Percentiles rank a stretch among this genome's conserved stretches.
Evolutionary conservation across 495 filamentous ascomycete species (phyloP).

Genomic region (Podospora anserina): DNA sequence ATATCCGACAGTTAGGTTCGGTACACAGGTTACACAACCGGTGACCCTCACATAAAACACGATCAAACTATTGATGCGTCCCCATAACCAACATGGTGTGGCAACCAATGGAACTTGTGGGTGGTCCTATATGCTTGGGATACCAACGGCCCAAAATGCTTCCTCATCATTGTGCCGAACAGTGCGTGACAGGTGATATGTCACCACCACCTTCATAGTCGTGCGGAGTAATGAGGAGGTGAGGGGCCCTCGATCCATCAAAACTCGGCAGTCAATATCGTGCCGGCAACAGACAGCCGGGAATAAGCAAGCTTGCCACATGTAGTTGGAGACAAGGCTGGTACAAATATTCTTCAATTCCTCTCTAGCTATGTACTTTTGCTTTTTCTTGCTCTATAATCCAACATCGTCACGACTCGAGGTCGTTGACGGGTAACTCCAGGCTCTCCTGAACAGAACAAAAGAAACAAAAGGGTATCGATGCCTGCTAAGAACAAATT

Average conservation of each 20-base stretch:
- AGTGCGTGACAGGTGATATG: neutral
- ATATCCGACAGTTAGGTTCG: slow-evolving; percentile 1
- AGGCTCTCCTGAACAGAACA: neutral
- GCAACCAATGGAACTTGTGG: neutral
- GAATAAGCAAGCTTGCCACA: neutral
- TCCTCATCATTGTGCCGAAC: neutral
- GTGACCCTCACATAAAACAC: neutral
- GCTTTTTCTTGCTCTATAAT: neutral
- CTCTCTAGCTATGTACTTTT: neutral
- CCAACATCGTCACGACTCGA: neutral
- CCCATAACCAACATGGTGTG: neutral
- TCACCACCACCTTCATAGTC: neutral
- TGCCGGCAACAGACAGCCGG: neutral
- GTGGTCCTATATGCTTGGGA: neutral
- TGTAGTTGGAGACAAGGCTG: neutral
- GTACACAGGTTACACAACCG: neutral
- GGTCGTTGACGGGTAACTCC: neutral
- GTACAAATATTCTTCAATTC: neutral
- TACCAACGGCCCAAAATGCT: neutral
- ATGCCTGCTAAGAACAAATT: neutral
- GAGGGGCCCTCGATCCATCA: neutral
- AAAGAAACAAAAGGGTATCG: slow-evolving; percentile 3
- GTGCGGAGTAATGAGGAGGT: neutral
- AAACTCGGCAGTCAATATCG: neutral
- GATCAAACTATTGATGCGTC: neutral